A percentile compares a stretch with the other conserved stretches of the same genome.
Evolutionary conservation across 1,284 basidiomycete genomes (phyloP).

Genomic region (Leccinum fallax): DNA sequence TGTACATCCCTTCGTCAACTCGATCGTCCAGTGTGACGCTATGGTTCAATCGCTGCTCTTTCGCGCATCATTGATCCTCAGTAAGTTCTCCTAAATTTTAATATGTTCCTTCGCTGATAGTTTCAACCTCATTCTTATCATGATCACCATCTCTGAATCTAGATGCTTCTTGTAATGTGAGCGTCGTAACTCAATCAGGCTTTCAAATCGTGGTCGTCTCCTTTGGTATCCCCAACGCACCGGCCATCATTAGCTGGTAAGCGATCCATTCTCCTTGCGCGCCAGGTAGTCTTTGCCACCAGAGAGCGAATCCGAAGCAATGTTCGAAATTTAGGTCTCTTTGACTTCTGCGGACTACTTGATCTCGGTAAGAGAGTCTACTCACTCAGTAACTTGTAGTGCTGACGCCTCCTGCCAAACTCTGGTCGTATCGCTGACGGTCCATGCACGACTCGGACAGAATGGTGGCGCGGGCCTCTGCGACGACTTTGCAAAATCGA

Average conservation of each 20-base stretch:
- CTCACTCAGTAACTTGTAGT: background rate
- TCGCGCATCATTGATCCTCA: conserved; percentile 21
- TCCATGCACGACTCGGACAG: conserved; percentile 16
- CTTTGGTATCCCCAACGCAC: conserved; percentile 14
- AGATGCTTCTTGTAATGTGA: background rate
- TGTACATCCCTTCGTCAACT: conserved; percentile 2
- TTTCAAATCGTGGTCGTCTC: conserved; percentile 27
- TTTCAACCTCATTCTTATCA: conserved; percentile 16
- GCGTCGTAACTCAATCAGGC: conserved; percentile 7
- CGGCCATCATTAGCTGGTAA: conserved; percentile 25
- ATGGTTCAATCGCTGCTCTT: conserved; percentile 25
- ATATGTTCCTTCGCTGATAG: conserved; percentile 1
- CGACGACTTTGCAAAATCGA: conserved; percentile 22
- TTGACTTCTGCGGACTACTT: conserved; percentile 22
- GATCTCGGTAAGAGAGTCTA: conserved; percentile 19
- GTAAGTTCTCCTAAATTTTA: conserved; percentile 14
- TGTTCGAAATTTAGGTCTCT: conserved; percentile 24
- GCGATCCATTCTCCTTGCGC: background rate
- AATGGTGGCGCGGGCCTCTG: conserved; percentile 18
- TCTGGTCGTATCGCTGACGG: conserved; percentile 21
- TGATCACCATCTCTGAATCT: conserved; percentile 14
- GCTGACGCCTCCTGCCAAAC: conserved; percentile 16
- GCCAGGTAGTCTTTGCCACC: conserved; percentile 20
- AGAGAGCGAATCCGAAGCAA: conserved; percentile 18
- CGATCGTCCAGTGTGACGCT: conserved; percentile 26